A percentile compares a stretch with the other conserved stretches of the same genome.
Conservation (phyloP, 768 basidiomycete genomes). For the Tulasnella sp. region DNA sequence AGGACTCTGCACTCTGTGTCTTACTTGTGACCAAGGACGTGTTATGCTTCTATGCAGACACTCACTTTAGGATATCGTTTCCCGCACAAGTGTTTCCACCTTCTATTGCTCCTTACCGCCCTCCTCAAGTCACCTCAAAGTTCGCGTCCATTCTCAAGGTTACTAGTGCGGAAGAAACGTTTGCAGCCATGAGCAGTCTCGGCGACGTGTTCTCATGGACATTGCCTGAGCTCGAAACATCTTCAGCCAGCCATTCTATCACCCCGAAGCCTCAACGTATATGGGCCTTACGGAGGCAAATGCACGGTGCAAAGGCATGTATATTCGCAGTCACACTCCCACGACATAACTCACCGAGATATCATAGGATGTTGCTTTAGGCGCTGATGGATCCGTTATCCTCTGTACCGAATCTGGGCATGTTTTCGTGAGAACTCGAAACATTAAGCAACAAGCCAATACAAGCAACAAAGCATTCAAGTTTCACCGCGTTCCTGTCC, state of each 20-base stretch:
- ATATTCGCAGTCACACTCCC: background rate
- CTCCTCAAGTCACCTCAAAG: constrained; percentile 51
- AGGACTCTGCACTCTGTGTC: constrained; percentile 73
- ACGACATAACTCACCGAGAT: background rate
- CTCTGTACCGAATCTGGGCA: constrained; percentile 92
- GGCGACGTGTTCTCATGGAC: constrained; percentile 89
- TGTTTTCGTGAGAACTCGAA: constrained; percentile 71
- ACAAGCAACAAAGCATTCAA: constrained; percentile 33
- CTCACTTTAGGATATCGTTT: constrained; percentile 66
- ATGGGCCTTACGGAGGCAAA: constrained; percentile 80
- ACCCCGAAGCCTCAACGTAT: constrained; percentile 80
- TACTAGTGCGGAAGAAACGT: constrained; percentile 59
- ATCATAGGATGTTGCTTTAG: constrained; percentile 70
- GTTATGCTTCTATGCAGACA: constrained; percentile 66
- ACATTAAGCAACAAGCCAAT: constrained; percentile 24
- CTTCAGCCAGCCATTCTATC: constrained; percentile 5
- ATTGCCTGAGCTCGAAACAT: constrained; percentile 26
- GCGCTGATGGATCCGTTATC: constrained; percentile 75
- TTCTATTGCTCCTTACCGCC: constrained; percentile 58
- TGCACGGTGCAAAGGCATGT: constrained; percentile 63
- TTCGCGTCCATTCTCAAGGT: constrained; percentile 61
- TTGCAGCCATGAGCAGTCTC: constrained; percentile 69
- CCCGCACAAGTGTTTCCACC: constrained; percentile 63
- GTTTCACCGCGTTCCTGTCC: constrained; percentile 63
- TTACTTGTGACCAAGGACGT: constrained; percentile 63